These are phyloP conservation scores for Starmera amethionina DNA, from an alignment of 805 yeast species.

Conservation along the genomic window DNA sequence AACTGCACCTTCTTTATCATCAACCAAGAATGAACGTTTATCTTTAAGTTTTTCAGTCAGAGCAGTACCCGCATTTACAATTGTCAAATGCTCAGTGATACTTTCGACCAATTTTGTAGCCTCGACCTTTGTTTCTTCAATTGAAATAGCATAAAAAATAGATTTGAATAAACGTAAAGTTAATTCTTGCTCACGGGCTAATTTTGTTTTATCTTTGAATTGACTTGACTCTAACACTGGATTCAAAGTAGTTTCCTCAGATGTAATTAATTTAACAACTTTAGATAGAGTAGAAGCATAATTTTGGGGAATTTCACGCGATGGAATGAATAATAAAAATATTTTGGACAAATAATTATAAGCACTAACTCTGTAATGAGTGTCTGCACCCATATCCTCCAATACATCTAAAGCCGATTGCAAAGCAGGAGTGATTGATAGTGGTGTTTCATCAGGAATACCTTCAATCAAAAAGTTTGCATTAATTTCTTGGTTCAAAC, in stretches of 20 bases:
- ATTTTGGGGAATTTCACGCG: slow-evolving; percentile 28
- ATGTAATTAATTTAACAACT: slow-evolving; percentile 33
- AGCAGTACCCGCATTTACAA: slow-evolving; percentile 68
- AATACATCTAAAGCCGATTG: slow-evolving; percentile 67
- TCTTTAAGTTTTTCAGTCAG: slow-evolving; percentile 58
- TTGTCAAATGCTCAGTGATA: slow-evolving; percentile 68
- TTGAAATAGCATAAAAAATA: slow-evolving; percentile 65
- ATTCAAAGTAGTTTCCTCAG: slow-evolving; percentile 20
- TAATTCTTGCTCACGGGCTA: slow-evolving; percentile 56
- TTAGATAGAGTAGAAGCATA: slow-evolving; percentile 34
- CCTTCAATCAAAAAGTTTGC: slow-evolving; percentile 70
- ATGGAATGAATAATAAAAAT: slow-evolving; percentile 52
- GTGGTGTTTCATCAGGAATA: slow-evolving; percentile 45
- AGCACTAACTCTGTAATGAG: slow-evolving; percentile 68
- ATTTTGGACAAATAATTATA: slow-evolving; percentile 61
- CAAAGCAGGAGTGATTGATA: slow-evolving; percentile 78
- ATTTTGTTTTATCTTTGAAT: slow-evolving; percentile 28
- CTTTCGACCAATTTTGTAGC: slow-evolving; percentile 54
- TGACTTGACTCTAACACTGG: too few relatives aligned
- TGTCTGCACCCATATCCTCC: slow-evolving; percentile 47
- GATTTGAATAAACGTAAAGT: slow-evolving; percentile 57
- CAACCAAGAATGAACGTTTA: slow-evolving; percentile 61
- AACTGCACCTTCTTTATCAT: slow-evolving; percentile 71
- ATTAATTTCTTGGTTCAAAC: slow-evolving; percentile 55
- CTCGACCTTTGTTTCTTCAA: slow-evolving; percentile 61